Conservation (phyloP, 805 yeast genomes). For the Kuraishia ogatae region DNA sequence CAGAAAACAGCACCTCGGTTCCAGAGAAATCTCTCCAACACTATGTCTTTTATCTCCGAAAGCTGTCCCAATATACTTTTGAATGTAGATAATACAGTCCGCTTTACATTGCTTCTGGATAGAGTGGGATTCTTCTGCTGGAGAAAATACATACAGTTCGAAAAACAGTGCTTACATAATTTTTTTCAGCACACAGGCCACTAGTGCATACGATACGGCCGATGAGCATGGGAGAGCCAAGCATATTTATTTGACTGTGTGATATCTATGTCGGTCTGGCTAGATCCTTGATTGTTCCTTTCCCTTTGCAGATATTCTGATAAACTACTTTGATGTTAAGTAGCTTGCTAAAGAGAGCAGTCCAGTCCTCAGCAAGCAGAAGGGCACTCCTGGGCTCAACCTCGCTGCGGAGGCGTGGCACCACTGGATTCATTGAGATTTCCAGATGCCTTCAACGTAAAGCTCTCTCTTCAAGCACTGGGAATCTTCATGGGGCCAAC, state of each 20-base stretch:
- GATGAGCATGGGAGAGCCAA: neutral
- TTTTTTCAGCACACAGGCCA: neutral
- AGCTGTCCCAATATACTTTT: too few species aligned
- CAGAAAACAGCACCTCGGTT: too few species aligned
- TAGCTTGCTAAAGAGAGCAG: neutral
- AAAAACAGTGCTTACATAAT: neutral
- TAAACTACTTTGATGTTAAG: neutral
- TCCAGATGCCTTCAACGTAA: neutral
- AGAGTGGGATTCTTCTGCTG: neutral
- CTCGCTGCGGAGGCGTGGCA: neutral
- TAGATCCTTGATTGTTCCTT: too few species aligned
- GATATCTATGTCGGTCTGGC: neutral
- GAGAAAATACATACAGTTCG: neutral
- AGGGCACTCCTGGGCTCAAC: neutral
- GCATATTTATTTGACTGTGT: too few species aligned
- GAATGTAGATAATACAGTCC: too few species aligned
- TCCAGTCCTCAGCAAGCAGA: neutral
- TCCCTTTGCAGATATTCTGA: too few species aligned
- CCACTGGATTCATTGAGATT: neutral
- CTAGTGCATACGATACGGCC: neutral
- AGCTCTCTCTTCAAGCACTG: neutral
- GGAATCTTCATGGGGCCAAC: constrained; percentile 16
- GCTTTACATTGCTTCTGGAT: too few species aligned
- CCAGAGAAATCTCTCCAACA: neutral
- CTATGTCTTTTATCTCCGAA: too few species aligned